Base-by-base conservation (phyloP, 2,329 filamentous ascomycete species). In the Alternaria consortialis region DNA sequence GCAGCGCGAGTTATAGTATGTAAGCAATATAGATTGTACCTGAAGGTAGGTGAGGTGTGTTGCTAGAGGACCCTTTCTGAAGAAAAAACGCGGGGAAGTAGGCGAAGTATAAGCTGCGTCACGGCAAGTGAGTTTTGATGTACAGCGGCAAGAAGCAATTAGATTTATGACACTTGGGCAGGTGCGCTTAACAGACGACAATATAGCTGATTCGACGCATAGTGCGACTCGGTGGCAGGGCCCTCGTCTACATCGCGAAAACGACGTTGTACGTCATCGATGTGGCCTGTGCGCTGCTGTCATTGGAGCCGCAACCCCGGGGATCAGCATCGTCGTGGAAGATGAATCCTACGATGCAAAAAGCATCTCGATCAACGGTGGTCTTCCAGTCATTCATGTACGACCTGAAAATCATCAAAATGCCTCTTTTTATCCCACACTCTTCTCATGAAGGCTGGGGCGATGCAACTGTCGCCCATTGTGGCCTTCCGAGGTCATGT, bases 241-340 rank as follows among this genome's bases (percentile, higher is more conserved):
- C 39, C 55, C 39, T 53, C 55, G 50, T 17, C 59, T 27, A 36
- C 36, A 31, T 42, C 17, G 53, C 44, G 50, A 58, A 44, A n/a
- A 66, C 63, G 65, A 66, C 58, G 55, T 67, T 60, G 57, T 66
- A 25, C 47, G 42, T 61, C 54, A 57, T 55, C 23, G 34, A 12
- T 15, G 12, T 44, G 54, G 53, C 42, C 32, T 58, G 46, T 60
- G 63, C 60, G 25, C 52, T 25, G n/a, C 37, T 40, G 56, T 58
- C 54, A 61, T 63, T 64, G 58, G 63, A 66, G 63, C 63, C 60
- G 59, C 61, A 60, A 53, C 42, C 42, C 56, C 52, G 31, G 23
- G 46, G 55, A 66, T 65, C 47, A 27, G 23, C 48, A 32, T 8
- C 29, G 23, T 42, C 20, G 20, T 23, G 15, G 34, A 34, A 39